Evolutionary conservation across 106 monocot genomes (phyloP), one percentile per base, ranked within the genome.

Genomic region (Apostasia shenzhenica): DNA sequence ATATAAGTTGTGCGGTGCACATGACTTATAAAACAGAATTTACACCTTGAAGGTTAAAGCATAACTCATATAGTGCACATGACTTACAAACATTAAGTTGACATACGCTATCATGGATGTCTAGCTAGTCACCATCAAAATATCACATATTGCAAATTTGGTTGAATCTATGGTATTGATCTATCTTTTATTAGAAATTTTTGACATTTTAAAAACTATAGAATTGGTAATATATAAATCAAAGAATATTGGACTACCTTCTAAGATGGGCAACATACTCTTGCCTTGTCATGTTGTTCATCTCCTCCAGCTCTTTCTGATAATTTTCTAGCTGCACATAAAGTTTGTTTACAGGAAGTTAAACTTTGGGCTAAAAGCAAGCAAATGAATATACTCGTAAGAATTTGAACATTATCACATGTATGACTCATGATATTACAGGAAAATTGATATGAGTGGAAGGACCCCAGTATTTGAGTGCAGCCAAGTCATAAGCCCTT

Each of bases 391-490:
- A 14, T 1, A 45, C 14, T 13, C 11, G 13, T 0, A 48, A 41
- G n/a, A 57, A 76, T 4, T 14, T 3, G 13, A 66, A 55, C 1
- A 5, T n/a, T n/a, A n/a, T 10, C 7, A 1, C 11, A 12, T 5
- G 37, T 41, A 57, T 14, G 14, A 46, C 44, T 45, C 67, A 37
- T 3, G 55, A 55, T 44, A 57, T 49, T 91, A 97, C 95, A 37
- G 86, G 81, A 73, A 97, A 97, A 84, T 97, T 97, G 75, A 92
- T 92, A 75, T 97, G 95, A 42, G 89, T 97, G 13, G 92, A 89
- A 75, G 95, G 71, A 40, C 95, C 95, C 95, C 95, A 97, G 68
- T 97, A 97, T 70, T 97, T 97, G 14, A 97, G 85, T 61, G 95
- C 95, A 48, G 95, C 95, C 82, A 97, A 77, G 66, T 97, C 95